phyloP scores from a whole-genome alignment of 2,329 filamentous ascomycete species.

The Arthrobotrys megalospora region DNA sequence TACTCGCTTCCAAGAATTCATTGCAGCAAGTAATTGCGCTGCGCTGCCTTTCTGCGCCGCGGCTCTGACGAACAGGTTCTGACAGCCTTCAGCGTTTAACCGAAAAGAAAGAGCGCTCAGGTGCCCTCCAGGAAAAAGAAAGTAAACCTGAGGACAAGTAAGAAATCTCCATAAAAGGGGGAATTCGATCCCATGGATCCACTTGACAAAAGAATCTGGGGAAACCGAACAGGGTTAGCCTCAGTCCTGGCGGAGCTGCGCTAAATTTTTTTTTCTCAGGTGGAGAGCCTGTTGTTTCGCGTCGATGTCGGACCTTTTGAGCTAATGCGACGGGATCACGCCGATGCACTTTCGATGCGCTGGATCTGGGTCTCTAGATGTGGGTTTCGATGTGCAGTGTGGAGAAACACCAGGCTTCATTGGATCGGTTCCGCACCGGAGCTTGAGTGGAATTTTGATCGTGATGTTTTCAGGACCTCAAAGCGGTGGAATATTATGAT shows the following conservation, averaged over 20 bases:
- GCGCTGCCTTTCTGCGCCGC: conserved; percentile 13
- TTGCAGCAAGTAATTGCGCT: conserved; percentile 4
- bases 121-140: conserved; percentile 12
- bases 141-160: not conserved
- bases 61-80: conserved; percentile 19
- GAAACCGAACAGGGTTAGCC: conserved; percentile 25
- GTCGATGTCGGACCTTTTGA: conserved; percentile 43
- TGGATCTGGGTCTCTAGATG: conserved; percentile 5
- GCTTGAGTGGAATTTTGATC: conserved; percentile 6
- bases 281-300: conserved; percentile 39
- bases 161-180: conserved; percentile 44
- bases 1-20: conserved; percentile 28
- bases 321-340: conserved; percentile 47
- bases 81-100: conserved; percentile 31
- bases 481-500: not conserved
- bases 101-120: conserved; percentile 30
- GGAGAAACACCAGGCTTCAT: conserved; percentile 18
- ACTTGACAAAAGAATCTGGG: conserved; percentile 12
- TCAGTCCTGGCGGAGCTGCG: conserved; percentile 6
- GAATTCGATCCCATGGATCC: conserved; percentile 46
- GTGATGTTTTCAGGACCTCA: conserved; percentile 14
- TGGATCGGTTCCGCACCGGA: conserved; percentile 4
- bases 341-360: conserved; percentile 34
- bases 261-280: conserved; percentile 7
- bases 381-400: conserved; percentile 3